Percentiles rank a stretch among this genome's conserved stretches.
Evolutionary conservation across 2,329 filamentous ascomycete species (phyloP).

Genomic region (Teratosphaeria viscida): DNA sequence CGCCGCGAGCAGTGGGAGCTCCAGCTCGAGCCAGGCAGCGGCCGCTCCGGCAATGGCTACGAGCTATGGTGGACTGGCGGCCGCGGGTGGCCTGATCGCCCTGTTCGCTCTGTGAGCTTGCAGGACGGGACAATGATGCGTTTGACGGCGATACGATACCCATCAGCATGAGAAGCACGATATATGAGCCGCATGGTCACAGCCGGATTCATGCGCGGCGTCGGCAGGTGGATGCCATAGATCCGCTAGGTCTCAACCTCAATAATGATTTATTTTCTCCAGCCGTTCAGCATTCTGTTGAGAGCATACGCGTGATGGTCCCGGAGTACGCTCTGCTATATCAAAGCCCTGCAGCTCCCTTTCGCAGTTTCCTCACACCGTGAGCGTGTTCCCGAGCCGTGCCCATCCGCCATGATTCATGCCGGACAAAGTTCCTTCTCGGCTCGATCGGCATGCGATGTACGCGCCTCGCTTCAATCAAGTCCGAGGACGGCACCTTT

Average conservation of each 20-base stretch:
- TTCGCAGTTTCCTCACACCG: neutral
- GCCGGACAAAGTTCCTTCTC: neutral
- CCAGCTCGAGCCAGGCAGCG: neutral
- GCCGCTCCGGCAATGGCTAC: neutral
- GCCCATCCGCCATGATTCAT: neutral
- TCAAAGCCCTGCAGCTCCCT: neutral
- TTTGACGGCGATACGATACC: neutral
- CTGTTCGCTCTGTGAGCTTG: neutral
- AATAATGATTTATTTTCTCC: neutral
- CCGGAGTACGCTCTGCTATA: too few relatives aligned
- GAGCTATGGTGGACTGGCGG: neutral
- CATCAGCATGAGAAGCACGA: neutral
- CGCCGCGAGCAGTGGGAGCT: neutral
- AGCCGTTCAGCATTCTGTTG: too few relatives aligned
- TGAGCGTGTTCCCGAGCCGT: neutral
- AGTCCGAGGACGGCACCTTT: neutral
- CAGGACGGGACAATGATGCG: neutral
- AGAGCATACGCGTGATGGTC: too few relatives aligned
- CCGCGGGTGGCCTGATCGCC: neutral
- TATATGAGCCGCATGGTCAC: neutral
- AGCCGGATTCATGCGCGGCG: neutral
- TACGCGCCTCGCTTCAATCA: neutral
- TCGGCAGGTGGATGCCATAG: neutral
- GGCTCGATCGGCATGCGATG: neutral
- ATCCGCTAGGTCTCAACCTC: neutral